Evolutionary conservation across 73 alveolate genomes (phyloP).

Genomic region (Paraurostyla sp.): DNA sequence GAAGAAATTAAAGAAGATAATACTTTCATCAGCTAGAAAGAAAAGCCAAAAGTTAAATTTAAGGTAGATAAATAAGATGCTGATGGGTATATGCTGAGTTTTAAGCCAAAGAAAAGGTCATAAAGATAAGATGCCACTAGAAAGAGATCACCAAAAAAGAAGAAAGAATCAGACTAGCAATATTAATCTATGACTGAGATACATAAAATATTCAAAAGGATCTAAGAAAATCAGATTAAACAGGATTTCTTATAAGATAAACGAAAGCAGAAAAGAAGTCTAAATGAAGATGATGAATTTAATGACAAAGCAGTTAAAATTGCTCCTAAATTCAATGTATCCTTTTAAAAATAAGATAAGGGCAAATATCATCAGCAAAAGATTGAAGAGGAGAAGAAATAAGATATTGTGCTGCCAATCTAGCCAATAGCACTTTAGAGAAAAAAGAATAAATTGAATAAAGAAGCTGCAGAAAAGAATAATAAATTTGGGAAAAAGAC

Average conservation of each 20-base stretch:
- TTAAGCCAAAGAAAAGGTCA: constrained; percentile 8
- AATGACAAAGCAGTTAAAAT: too few relatives aligned
- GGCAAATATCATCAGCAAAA: too few relatives aligned
- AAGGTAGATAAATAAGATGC: background rate
- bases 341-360: too few relatives aligned
- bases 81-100: background rate
- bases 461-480: too few relatives aligned
- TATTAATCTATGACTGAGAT: background rate
- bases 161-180: background rate
- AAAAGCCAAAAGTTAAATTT: background rate
- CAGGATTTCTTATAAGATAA: too few relatives aligned
- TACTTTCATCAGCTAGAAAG: too few relatives aligned
- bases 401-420: too few relatives aligned
- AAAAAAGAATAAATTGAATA: too few relatives aligned
- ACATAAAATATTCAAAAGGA: background rate
- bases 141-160: constrained; percentile 6
- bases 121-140: background rate
- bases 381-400: too few relatives aligned
- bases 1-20: background rate
- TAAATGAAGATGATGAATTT: background rate
- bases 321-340: too few relatives aligned
- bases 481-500: background rate
- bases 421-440: too few relatives aligned
- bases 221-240: background rate
- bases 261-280: background rate